Base-by-base conservation (phyloP, 495 filamentous ascomycete genomes). In the Xylaria scruposa region DNA sequence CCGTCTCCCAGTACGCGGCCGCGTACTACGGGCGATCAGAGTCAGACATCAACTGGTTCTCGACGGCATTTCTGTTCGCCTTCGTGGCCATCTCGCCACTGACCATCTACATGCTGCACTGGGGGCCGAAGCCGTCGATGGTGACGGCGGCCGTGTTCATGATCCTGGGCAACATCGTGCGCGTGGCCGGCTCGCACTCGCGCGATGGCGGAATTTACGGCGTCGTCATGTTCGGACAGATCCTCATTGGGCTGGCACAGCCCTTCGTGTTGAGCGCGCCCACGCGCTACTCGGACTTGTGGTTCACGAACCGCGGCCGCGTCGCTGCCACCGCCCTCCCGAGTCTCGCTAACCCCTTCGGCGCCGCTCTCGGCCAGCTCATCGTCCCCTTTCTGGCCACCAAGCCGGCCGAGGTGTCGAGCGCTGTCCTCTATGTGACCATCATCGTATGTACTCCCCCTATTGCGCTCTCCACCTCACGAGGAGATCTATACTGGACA, bases 241-340 rank as follows among this genome's bases (percentile, higher is more conserved):
- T 98, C 81, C 82, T 99, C 21, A 93, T 91, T 47, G 96, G 96
- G 0, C 83, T 97, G 10, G 91, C 93, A 15, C 96, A 99, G 72
- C 95, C 96, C 0, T 98, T 98, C 81, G 94, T 97, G 42, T 88
- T 98, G 6, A 89, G 92, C 47, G 94, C 96, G 1, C 95, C 96
- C 0, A 94, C 96, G 3, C 87, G 94, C 67, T 99, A 97, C 77
- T 95, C 92, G 68, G 94, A 97, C 77, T 83, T 97, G 40, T 98
- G 96, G 96, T 99, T 99, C 81, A 93, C 93, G 0, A 91, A 93
- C 71, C 79, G 84, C 0, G 95, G 94, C 19, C 90, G 96, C 65
- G 92, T 95, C 17, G 91, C 91, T 60, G 95, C 96, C 19, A 99
- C 96, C 4, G 96, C 96, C 0, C 75, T 97, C 24, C 90, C 92